Conservation (phyloP, 2,329 filamentous ascomycete genomes). For the Chrysoporthe deuterocubensis region DNA sequence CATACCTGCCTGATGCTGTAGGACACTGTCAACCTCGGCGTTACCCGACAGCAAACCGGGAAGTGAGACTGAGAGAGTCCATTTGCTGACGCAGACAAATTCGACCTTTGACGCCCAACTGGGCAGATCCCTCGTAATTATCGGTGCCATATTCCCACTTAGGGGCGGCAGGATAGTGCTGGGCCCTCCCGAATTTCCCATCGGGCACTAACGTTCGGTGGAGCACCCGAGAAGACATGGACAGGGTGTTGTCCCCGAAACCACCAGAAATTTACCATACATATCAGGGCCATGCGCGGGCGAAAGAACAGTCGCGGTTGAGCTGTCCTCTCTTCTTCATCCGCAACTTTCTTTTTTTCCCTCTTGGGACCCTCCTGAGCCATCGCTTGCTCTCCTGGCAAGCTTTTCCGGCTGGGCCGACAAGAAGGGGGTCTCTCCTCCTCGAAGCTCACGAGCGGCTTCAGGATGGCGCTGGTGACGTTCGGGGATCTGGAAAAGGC, state of each 20-base stretch:
- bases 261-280: constrained; percentile 20
- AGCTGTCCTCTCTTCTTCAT: not conserved
- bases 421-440: not conserved
- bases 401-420: constrained; percentile 4
- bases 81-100: constrained; percentile 7
- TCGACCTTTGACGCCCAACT: constrained; percentile 20
- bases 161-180: constrained; percentile 17
- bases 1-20: not conserved
- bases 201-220: constrained; percentile 29
- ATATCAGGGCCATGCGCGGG: constrained; percentile 12
- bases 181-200: constrained; percentile 29
- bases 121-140: constrained; percentile 22
- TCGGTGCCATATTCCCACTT: constrained; percentile 27
- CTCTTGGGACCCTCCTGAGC: not conserved
- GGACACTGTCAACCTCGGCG: not conserved
- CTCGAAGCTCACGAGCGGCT: not conserved
- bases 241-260: constrained; percentile 19
- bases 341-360: not conserved
- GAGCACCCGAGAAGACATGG: constrained; percentile 26
- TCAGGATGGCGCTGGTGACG: constrained; percentile 15
- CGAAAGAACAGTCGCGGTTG: not conserved
- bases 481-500: constrained; percentile 25
- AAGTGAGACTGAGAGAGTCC: not conserved
- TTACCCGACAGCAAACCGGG: constrained; percentile 1
- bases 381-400: constrained; percentile 2